These are phyloP conservation scores for Epichloe hybrida DNA, from an alignment of 2,329 filamentous ascomycete species.

Conservation along the genomic window DNA sequence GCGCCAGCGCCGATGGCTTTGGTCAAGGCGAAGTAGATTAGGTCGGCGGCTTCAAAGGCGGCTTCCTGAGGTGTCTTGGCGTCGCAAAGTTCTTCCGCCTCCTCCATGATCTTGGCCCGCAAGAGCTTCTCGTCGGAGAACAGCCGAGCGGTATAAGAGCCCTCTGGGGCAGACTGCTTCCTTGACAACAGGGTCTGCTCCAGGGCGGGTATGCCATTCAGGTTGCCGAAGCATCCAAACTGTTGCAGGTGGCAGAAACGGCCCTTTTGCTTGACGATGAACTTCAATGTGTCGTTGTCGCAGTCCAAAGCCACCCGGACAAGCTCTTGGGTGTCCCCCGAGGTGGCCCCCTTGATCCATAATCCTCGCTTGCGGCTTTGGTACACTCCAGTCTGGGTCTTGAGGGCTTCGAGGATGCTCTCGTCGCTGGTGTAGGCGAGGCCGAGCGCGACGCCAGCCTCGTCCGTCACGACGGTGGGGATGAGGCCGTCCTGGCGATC, in stretches of 20 bases:
- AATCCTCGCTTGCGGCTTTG: conserved; percentile 90
- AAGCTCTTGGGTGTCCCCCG: conserved; percentile 84
- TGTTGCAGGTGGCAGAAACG: conserved; percentile 91
- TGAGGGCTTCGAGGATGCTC: conserved; percentile 75
- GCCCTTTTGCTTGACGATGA: conserved; percentile 80
- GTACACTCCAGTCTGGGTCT: conserved; percentile 71
- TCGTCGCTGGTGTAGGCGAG: conserved; percentile 90
- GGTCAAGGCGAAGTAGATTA: conserved; percentile 90
- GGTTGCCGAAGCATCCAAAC: conserved; percentile 80
- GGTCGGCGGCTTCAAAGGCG: conserved; percentile 86
- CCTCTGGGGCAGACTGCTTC: conserved; percentile 68
- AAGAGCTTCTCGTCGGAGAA: conserved; percentile 87
- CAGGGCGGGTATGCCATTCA: conserved; percentile 66
- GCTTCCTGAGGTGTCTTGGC: conserved; percentile 71
- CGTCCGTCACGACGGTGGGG: conserved; percentile 83
- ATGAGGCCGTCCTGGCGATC: conserved; percentile 76
- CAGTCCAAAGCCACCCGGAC: conserved; percentile 79
- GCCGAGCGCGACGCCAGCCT: conserved; percentile 70
- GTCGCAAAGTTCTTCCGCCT: conserved; percentile 87
- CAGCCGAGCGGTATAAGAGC: conserved; percentile 85
- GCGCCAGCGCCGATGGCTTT: conserved; percentile 80
- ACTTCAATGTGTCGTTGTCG: conserved; percentile 83
- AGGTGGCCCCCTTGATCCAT: conserved; percentile 94
- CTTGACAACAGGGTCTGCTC: conserved; percentile 77
- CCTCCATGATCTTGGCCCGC: conserved; percentile 95